A percentile compares a stretch with the other conserved stretches of the same genome.
Evolutionary conservation across 2,329 filamentous ascomycete species (phyloP).

Genomic region (Xylaria sp.): DNA sequence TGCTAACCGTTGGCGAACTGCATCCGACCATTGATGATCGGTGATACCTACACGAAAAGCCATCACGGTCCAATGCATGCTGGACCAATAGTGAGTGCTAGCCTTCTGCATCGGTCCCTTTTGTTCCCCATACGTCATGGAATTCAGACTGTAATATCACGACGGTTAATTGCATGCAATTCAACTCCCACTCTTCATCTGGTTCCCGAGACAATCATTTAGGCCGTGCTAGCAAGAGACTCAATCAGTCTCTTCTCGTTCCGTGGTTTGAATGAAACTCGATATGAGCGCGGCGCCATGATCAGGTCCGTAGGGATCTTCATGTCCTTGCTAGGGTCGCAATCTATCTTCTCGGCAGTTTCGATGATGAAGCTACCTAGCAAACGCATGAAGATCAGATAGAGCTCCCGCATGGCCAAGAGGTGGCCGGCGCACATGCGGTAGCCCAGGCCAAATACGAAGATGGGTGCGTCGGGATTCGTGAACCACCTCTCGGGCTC

Average conservation of each 20-base stretch:
- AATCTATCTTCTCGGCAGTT: conserved; percentile 38
- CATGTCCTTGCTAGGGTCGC: conserved; percentile 47
- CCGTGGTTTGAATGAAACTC: conserved; percentile 44
- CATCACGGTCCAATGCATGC: not conserved
- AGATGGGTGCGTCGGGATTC: conserved; percentile 44
- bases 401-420: conserved; percentile 46
- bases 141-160: not conserved
- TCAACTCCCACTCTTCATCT: not conserved
- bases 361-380: conserved; percentile 45
- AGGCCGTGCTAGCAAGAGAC: conserved; percentile 30
- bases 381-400: conserved; percentile 48
- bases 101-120: not conserved
- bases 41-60: not conserved
- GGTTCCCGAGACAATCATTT: not conserved
- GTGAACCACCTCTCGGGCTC: conserved; percentile 45
- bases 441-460: conserved; percentile 48
- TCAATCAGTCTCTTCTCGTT: conserved; percentile 36
- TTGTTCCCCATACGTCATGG: not conserved
- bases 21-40: not conserved
- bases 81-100: not conserved
- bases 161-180: not conserved
- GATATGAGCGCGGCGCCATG: conserved; percentile 44
- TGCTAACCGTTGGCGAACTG: not conserved
- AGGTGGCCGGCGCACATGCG: conserved; percentile 48
- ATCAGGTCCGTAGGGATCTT: conserved; percentile 47